Evolutionary conservation across 176 grass and related monocot species (phyloP).

Genomic region (Cenchrus americanus): DNA sequence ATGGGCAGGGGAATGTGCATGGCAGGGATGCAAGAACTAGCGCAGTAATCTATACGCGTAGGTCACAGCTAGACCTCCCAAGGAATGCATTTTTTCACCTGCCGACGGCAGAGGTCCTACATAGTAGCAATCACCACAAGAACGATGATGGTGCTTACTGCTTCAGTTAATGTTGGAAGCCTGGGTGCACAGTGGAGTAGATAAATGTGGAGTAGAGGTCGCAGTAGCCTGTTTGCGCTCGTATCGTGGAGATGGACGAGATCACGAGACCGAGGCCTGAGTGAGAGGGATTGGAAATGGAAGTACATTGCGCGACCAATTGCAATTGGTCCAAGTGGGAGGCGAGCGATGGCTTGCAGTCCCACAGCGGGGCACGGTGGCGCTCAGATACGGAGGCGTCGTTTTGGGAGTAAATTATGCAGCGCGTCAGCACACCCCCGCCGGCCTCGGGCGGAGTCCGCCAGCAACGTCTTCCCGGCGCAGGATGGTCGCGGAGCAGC

Average conservation of each 20-base stretch:
- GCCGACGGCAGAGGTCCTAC: neutral
- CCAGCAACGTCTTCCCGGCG: constrained; percentile 25
- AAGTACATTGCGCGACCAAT: constrained; percentile 20
- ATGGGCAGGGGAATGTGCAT: constrained; percentile 19
- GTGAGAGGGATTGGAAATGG: neutral
- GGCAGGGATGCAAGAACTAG: neutral
- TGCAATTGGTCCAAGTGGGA: constrained; percentile 29
- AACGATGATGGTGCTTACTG: neutral
- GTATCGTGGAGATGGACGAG: neutral
- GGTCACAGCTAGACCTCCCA: neutral
- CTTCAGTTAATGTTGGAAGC: neutral
- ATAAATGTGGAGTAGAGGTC: neutral
- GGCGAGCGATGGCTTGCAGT: constrained; percentile 28
- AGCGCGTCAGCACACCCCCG: constrained; percentile 27
- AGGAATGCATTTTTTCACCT: neutral
- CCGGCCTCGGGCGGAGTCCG: constrained; percentile 47
- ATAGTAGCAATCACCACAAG: neutral
- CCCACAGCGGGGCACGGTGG: neutral
- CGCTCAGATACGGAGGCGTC: constrained; percentile 62
- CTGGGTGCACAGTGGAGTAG: constrained; percentile 6
- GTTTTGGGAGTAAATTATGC: constrained; percentile 51
- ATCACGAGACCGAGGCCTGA: neutral
- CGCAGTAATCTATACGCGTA: neutral
- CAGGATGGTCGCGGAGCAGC: neutral
- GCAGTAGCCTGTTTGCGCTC: neutral